Conservation (phyloP, 164 flowering plant species). For the Stephania yunnanensis region DNA sequence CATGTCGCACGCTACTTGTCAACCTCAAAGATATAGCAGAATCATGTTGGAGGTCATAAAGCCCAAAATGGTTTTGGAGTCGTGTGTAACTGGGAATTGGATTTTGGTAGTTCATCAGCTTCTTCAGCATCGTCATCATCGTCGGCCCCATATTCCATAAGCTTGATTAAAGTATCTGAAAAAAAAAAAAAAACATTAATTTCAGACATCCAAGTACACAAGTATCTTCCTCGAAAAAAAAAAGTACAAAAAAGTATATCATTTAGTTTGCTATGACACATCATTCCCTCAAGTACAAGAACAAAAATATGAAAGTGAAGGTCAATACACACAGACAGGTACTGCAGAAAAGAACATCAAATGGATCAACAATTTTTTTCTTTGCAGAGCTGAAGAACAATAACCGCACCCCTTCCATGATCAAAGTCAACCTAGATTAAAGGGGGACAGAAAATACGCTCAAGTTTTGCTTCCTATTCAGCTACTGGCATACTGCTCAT, state of each 20-base stretch:
- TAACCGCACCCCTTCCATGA: not conserved
- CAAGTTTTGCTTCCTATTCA: not conserved
- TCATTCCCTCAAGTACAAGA: too few relatives aligned
- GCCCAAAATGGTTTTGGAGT: constrained; percentile 86
- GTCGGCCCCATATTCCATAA: constrained; percentile 91
- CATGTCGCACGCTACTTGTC: too few relatives aligned
- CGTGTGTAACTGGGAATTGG: constrained; percentile 13
- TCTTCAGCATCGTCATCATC: constrained; percentile 60
- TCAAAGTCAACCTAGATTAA: not conserved
- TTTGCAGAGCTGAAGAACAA: too few relatives aligned
- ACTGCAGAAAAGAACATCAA: too few relatives aligned
- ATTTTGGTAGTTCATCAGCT: constrained; percentile 20
- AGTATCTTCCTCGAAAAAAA: too few relatives aligned
- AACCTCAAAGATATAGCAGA: too few relatives aligned
- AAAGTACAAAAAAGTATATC: too few relatives aligned
- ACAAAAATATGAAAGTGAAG: too few relatives aligned
- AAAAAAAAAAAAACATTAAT: not conserved
- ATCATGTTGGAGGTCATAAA: constrained; percentile 16
- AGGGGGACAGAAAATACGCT: not conserved
- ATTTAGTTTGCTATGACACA: too few relatives aligned
- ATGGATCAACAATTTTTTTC: too few relatives aligned
- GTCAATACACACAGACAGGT: too few relatives aligned
- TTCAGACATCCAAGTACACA: too few relatives aligned
- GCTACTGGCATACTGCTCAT: not conserved
- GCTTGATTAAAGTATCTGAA: constrained; percentile 68